Evolutionary conservation across 2,329 filamentous ascomycete species (phyloP).

Genomic region (Stenocarpella maydis): DNA sequence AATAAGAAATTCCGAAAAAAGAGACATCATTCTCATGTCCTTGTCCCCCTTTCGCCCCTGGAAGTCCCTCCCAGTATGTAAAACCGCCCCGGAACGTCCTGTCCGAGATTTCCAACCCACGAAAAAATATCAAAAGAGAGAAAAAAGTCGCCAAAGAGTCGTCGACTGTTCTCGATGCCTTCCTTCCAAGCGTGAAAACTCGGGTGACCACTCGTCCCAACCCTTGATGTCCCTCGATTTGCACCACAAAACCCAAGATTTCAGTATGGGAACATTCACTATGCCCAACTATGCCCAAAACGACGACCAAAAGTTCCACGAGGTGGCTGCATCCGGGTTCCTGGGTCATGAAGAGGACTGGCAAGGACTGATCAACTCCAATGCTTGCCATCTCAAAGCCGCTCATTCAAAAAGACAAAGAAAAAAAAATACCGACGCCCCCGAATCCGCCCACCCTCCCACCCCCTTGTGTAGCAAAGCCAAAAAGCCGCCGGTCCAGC

Average conservation of each 20-base stretch:
- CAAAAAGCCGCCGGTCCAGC: slow-evolving; percentile 36
- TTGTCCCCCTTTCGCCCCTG: slow-evolving; percentile 1
- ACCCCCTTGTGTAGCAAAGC: slow-evolving; percentile 13
- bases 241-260: background rate
- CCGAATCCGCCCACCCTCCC: background rate
- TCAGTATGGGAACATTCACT: background rate
- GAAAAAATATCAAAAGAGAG: background rate
- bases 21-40: slow-evolving; percentile 5
- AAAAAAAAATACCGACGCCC: background rate
- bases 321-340: background rate
- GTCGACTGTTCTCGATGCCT: background rate
- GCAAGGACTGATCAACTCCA: background rate
- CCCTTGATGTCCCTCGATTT: background rate
- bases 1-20: background rate
- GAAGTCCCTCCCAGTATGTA: background rate
- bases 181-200: background rate
- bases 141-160: background rate
- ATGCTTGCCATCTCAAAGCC: background rate
- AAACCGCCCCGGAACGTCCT: background rate
- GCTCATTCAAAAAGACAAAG: background rate
- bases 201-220: background rate
- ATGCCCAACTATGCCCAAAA: background rate
- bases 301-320: background rate
- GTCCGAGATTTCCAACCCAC: background rate
- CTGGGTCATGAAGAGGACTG: background rate